Base-by-base conservation (phyloP, 192 early-diverging fungal species). In the Umbelopsis ramanniana region DNA sequence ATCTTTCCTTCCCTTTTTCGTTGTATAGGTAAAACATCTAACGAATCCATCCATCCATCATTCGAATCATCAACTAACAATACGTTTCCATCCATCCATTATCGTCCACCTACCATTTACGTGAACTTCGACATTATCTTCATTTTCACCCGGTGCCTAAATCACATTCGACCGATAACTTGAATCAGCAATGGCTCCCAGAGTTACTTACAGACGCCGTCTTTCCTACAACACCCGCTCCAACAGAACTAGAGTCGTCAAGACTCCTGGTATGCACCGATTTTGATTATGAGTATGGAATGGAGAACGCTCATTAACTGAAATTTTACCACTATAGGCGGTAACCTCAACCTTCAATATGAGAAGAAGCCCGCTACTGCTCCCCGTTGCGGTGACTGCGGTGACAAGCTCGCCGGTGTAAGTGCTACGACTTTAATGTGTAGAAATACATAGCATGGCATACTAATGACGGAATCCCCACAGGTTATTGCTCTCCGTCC, bases 321-420 rank as follows among this genome's bases (percentile, higher is more conserved):
- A 19, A 35, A n/a, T n/a, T n/a, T 38, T 29, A 9, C 26, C 11
- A 19, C 23, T 55, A 8, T 71, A 85, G 92, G 95, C 85, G 95
- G 94, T 85, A 94, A 92, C 85, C 90, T 98, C 74, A 92, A 90
- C 77, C 87, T 89, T 85, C 94, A 93, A 72, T 92, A 97, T 86
- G 90, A 93, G 75, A 93, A 89, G 87, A 99, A 99, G 93, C 90
- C 90, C 72, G 93, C 91, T 80, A 90, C 87, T 81, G 93, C 90
- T 69, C 93, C 96, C 76, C 92, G 93, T 79, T 99, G 97, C 85
- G 97, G 96, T 88, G 97, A 99, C 89, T 97, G 96, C 85, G 95
- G 95, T 82, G 85, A 84, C 70, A 83, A 87, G 60, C 92, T 99
- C 70, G 74, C 96, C 72, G 97, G 97, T 75, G 90, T 94, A 86